phyloP scores from a whole-genome alignment of 495 filamentous ascomycete genomes.

The Staphylotrichum longicolle region DNA sequence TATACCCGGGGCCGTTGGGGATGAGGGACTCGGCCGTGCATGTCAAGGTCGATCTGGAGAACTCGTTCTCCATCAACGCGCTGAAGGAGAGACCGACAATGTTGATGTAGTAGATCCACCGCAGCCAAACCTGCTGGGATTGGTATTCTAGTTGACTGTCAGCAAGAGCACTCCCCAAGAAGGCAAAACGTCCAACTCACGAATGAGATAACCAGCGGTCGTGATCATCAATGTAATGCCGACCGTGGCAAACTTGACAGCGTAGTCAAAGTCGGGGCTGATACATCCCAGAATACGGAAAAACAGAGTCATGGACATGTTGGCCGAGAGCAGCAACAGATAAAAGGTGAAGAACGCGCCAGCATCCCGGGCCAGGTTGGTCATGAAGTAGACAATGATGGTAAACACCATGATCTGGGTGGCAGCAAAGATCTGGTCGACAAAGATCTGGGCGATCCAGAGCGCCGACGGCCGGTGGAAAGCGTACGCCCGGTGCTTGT shows the following conservation, averaged over 20 bases:
- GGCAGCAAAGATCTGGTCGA: slow-evolving; percentile 70
- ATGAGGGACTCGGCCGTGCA: slow-evolving; percentile 64
- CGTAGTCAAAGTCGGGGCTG: slow-evolving; percentile 81
- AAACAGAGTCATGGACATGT: slow-evolving; percentile 74
- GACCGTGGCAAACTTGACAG: slow-evolving; percentile 73
- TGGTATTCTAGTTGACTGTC: slow-evolving; percentile 48
- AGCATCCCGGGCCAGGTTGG: slow-evolving; percentile 59
- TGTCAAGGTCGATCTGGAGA: slow-evolving; percentile 58
- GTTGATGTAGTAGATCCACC: slow-evolving; percentile 83
- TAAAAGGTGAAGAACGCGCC: slow-evolving; percentile 80
- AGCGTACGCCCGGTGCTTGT: slow-evolving; percentile 75
- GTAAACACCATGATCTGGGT: slow-evolving; percentile 67
- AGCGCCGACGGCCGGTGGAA: slow-evolving; percentile 77
- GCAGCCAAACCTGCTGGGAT: slow-evolving; percentile 65
- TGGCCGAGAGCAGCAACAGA: slow-evolving; percentile 66
- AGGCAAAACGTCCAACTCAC: not conserved
- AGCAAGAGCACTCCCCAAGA: not conserved
- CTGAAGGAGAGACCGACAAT: slow-evolving; percentile 72
- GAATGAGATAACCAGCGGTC: slow-evolving; percentile 78
- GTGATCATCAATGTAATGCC: slow-evolving; percentile 76
- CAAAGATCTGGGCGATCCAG: slow-evolving; percentile 74
- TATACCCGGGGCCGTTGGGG: slow-evolving; percentile 62
- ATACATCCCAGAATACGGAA: slow-evolving; percentile 77
- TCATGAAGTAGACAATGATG: slow-evolving; percentile 81
- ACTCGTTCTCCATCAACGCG: slow-evolving; percentile 81